Base-by-base conservation (phyloP, 495 filamentous ascomycete genomes). In the Peziza echinospora region DNA sequence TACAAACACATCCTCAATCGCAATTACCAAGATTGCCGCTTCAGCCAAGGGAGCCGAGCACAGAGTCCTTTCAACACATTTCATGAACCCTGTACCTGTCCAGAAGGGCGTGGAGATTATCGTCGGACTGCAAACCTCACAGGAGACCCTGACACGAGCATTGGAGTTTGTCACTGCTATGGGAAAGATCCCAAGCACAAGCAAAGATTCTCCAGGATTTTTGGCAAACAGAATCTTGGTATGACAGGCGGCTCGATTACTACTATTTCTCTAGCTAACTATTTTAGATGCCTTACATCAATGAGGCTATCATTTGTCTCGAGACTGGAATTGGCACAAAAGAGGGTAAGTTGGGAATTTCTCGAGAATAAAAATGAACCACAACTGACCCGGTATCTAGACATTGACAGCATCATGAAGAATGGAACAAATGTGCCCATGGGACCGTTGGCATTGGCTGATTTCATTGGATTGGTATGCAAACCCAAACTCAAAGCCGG, bases 21-120 rank as follows among this genome's bases (percentile, higher is more conserved):
- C 82, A 44, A 93, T 99, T 62, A 99, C 89, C 44, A 83, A 78
- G 61, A 93, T 99, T 53, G 89, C 89, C 24, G 81, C 82, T 19
- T 73, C 89, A 11, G 82, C 86, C 1, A 80, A 77, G 3, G 62
- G 64, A 44, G 80, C 80, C 24, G 75, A 84, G 41, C 84, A 84
- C 23, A 77, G 91, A 34, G 89, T 99, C 1, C 75, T 99, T 43
- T 81, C 82, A 44, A 96, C 91, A 42, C 89, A 99, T 63, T 99
- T 99, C 65, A 99, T 99, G 89, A 99, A 99, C 68, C 89, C 89
- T 0, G 89, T 99, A 0, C 91, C 89, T 1, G 64, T 99, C 3
- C 91, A 94, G 59, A 93, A 93, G 63, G 89, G 89, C 41, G 89
- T 99, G 5, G 89, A 99, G 66, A 92, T 99, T 48, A 96, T 99